These are phyloP conservation scores for Arabis hirsuta DNA, from an alignment of 345 rosid genomes.

Conservation along the genomic window DNA sequence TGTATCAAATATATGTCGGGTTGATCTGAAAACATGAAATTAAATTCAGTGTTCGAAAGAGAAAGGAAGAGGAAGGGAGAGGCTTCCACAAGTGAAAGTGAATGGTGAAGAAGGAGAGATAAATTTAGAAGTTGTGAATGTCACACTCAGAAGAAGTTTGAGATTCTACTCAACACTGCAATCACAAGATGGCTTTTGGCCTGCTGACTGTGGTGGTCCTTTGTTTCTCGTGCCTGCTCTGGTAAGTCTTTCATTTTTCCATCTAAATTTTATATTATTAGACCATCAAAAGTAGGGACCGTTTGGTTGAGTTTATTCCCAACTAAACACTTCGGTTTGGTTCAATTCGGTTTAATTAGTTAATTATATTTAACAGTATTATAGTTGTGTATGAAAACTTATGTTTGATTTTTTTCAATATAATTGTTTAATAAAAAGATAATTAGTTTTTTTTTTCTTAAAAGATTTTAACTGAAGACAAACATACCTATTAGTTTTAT, in stretches of 20 bases:
- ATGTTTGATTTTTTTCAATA: too few species aligned
- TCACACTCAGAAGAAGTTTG: constrained; percentile 50
- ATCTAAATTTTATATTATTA: too few species aligned
- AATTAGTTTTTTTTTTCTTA: too few species aligned
- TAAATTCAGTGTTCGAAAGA: constrained; percentile 31
- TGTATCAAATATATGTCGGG: neutral
- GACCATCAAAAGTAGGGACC: too few species aligned
- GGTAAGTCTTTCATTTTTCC: constrained; percentile 39
- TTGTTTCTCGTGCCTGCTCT: constrained; percentile 69
- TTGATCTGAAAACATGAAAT: neutral
- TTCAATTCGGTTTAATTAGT: too few species aligned
- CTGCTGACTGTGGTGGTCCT: constrained; percentile 86
- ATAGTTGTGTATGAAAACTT: too few species aligned
- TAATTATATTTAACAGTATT: too few species aligned
- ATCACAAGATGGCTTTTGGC: constrained; percentile 75
- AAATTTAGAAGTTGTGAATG: constrained; percentile 42
- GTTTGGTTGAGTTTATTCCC: too few species aligned
- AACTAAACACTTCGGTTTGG: too few species aligned
- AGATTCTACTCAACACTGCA: constrained; percentile 63
- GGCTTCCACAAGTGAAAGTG: neutral
- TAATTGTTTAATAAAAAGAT: too few species aligned
- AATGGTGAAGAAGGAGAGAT: constrained; percentile 21
- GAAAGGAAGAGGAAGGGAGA: constrained; percentile 13
- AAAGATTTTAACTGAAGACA: too few species aligned
- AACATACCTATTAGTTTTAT: too few species aligned